These are phyloP conservation scores for Neurospora sp. DNA, from an alignment of 495 filamentous ascomycete species.

Conservation along the genomic window DNA sequence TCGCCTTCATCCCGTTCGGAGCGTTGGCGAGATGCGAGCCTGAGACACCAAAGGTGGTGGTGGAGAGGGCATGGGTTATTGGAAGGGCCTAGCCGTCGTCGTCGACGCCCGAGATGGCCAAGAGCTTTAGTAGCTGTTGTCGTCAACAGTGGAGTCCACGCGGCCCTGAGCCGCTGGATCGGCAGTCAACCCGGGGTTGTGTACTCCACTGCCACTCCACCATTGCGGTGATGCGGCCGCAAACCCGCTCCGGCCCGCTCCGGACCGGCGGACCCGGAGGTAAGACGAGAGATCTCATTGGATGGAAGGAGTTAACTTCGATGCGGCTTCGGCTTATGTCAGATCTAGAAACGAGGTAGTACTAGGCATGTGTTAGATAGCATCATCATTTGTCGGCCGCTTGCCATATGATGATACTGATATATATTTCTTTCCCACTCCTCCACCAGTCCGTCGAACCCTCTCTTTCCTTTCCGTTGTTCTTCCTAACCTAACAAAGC, in stretches of 20 bases:
- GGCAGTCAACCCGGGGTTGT: neutral
- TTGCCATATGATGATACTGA: neutral
- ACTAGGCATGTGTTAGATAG: neutral
- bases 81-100: neutral
- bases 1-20: conserved; percentile 6
- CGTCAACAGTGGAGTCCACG: neutral
- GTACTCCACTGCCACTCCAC: neutral
- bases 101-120: neutral
- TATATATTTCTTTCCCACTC: neutral
- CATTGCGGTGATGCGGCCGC: neutral
- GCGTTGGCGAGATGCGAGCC: conserved; percentile 3
- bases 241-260: neutral
- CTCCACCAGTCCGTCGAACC: neutral
- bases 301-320: neutral
- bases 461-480: neutral
- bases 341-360: neutral
- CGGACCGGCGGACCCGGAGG: neutral
- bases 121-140: neutral
- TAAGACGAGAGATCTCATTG: neutral
- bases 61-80: neutral
- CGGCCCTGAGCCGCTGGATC: neutral
- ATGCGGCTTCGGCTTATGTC: neutral
- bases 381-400: neutral
- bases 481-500: neutral
- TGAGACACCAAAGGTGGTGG: neutral